These are phyloP conservation scores for Dactylellina cionopaga DNA, from an alignment of 2,329 filamentous ascomycete species.

Conservation along the genomic window DNA sequence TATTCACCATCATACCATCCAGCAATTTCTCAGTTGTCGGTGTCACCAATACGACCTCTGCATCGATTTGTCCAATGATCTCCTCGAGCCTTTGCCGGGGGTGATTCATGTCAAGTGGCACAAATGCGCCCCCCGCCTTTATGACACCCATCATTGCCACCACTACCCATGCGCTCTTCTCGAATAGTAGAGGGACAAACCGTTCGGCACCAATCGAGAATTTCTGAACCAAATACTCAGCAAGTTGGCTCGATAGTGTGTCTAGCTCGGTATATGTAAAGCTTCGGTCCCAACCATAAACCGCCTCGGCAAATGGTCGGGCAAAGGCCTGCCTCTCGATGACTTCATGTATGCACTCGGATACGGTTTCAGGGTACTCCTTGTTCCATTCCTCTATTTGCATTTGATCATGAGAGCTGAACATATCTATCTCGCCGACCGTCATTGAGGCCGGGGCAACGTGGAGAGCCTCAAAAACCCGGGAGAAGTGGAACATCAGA, in stretches of 20 bases:
- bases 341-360: not conserved
- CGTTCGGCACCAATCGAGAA: not conserved
- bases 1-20: constrained; percentile 5
- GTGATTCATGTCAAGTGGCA: constrained; percentile 64
- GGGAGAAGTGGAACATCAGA: constrained; percentile 5
- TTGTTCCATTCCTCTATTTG: constrained; percentile 8
- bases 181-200: constrained; percentile 62
- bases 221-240: constrained; percentile 4
- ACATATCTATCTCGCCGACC: constrained; percentile 4
- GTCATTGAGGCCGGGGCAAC: not conserved
- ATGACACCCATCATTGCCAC: constrained; percentile 64
- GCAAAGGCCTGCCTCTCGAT: not conserved
- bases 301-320: not conserved
- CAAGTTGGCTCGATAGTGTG: not conserved
- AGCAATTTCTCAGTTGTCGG: constrained; percentile 1
- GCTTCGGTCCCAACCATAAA: constrained; percentile 16
- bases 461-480: constrained; percentile 4
- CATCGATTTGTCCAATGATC: constrained; percentile 6
- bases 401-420: constrained; percentile 1
- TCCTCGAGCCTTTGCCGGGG: constrained; percentile 62
- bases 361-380: not conserved
- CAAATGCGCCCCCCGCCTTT: constrained; percentile 65
- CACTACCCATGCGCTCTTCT: constrained; percentile 65
- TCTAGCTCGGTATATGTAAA: constrained; percentile 15
- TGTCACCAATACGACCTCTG: constrained; percentile 1